phyloP scores from a whole-genome alignment of 2,329 filamentous ascomycete genomes.

The Stagonosporopsis vannaccii region DNA sequence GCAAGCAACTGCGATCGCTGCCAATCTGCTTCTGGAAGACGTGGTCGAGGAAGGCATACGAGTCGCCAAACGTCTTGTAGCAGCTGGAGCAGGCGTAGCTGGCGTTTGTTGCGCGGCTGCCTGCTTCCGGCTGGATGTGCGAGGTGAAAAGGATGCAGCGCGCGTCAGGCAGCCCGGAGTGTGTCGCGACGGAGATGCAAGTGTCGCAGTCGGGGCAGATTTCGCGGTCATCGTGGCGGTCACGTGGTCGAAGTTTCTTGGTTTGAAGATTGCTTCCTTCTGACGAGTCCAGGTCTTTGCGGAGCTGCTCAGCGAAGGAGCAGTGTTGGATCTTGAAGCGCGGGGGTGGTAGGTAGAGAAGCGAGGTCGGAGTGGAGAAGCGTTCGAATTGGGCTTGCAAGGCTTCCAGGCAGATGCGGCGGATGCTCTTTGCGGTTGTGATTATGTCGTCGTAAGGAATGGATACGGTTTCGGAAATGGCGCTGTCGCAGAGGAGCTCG shows the following conservation, averaged over 20 bases:
- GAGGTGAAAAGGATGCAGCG: constrained; percentile 43
- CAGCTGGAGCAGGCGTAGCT: constrained; percentile 46
- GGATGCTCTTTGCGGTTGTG: constrained; percentile 39
- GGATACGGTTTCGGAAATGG: constrained; percentile 25
- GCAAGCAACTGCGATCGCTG: constrained; percentile 41
- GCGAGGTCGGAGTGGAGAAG: constrained; percentile 27
- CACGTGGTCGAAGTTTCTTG: constrained; percentile 34
- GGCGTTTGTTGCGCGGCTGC: constrained; percentile 20
- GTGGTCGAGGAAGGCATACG: constrained; percentile 47
- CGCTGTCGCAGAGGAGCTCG: constrained; percentile 40
- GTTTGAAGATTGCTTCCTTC: constrained; percentile 32
- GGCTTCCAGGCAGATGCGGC: constrained; percentile 42
- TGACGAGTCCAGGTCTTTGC: constrained; percentile 32
- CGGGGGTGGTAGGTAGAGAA: constrained; percentile 40
- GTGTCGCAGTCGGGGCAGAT: constrained; percentile 42
- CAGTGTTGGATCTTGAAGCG: constrained; percentile 46
- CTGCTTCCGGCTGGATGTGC: constrained; percentile 23
- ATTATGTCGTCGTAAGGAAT: constrained; percentile 42
- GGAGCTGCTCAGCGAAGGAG: constrained; percentile 39
- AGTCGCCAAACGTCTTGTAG: constrained; percentile 46
- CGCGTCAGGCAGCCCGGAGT: constrained; percentile 42
- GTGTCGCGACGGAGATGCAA: constrained; percentile 40
- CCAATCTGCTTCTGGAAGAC: constrained; percentile 45
- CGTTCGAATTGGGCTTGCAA: constrained; percentile 40
- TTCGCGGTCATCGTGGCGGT: constrained; percentile 45